Conservation (phyloP, 2,329 filamentous ascomycete genomes). For the Hymenoscyphus occultus region DNA sequence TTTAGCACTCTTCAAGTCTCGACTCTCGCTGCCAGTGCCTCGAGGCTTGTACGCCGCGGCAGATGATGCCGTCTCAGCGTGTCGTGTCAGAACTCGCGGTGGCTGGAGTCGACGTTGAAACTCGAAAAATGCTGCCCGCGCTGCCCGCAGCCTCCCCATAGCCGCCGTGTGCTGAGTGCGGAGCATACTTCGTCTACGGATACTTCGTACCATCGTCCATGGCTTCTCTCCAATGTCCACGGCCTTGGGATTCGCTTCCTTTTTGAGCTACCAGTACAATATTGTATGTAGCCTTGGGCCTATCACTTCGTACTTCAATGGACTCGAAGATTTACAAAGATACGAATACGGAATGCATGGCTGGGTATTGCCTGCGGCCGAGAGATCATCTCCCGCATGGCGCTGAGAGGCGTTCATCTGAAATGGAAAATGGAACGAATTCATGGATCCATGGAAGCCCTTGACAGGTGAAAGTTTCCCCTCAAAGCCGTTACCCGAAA, state of each 20-base stretch:
- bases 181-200: neutral
- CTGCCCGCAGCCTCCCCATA: neutral
- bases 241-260: no score
- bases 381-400: constrained; percentile 4
- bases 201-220: neutral
- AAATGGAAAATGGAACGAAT: constrained; percentile 2
- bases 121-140: neutral
- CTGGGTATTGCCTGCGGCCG: neutral
- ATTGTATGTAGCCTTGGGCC: no score
- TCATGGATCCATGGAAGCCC: constrained; percentile 1
- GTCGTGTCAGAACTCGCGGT: neutral
- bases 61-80: neutral
- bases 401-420: constrained; percentile 1
- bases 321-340: neutral
- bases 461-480: constrained; percentile 3
- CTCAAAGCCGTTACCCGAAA: neutral
- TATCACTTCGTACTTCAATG: no score
- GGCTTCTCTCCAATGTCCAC: no score
- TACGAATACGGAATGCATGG: neutral
- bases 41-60: neutral
- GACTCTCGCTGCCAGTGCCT: neutral
- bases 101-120: neutral
- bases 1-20: neutral
- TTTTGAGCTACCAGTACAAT: no score
- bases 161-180: neutral